Evolutionary conservation across 2,329 filamentous ascomycete genomes (phyloP), one percentile per base, ranked within the genome.

Genomic region (Pseudocercospora macadamiae): DNA sequence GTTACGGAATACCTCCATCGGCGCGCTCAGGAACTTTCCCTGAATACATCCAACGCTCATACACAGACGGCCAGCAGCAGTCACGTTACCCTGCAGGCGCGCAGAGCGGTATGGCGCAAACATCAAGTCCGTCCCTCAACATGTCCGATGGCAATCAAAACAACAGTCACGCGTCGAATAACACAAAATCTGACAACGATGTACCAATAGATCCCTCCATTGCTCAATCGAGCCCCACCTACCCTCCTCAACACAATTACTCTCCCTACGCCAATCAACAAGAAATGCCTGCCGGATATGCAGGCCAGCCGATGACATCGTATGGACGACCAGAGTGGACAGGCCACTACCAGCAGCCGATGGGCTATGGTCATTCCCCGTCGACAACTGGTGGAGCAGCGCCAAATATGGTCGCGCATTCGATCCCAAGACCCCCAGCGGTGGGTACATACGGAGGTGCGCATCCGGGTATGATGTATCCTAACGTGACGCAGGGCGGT

Each of bases 151-250:
- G 82, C 51, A 81, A 82, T 84, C 86, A 89, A 88, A 88, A 88
- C 82, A 83, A 85, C 81, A 82, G 84, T 60, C 66, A 71, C 66
- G 66, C 67, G 64, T 60, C 66, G 57, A 63, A 64, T 77, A 83
- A 86, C 83, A 84, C 88, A 80, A 93, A 91, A 80, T 96, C 93
- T 96, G 90, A 96, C 91, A 86, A 85, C 86, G 89, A 91, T 87
- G 87, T 96, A 83, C 91, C 91, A 89, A 93, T 96, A 97, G 93
- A 97, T 96, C 92, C 93, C 73, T 96, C 92, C 77, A 96, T 97
- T 76, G 90, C 92, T 77, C 88, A 90, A 71, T 90, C 91, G 74
- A 96, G 91, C 83, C 93, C 93, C 61, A 93, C 91, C 71, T 97
- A 96, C 76, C 85, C 90, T 69, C 89, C 91, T 65, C 85, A 86